These are phyloP conservation scores for Trichocladium uniseriatum DNA, from an alignment of 495 filamentous ascomycete species.

Conservation along the genomic window DNA sequence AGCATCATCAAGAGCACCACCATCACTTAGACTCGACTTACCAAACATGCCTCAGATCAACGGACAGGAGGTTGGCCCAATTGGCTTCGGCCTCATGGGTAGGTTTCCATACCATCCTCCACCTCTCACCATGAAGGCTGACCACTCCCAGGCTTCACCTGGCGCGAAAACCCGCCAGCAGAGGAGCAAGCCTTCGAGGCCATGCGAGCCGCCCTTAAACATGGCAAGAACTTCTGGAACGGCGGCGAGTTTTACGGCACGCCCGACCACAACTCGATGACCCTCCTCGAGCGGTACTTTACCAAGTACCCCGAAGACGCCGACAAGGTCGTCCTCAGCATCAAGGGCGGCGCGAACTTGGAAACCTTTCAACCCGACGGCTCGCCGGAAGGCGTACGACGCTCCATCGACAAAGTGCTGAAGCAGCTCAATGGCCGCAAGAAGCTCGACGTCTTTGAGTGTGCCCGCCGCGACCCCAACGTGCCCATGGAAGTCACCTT, in stretches of 20 bases:
- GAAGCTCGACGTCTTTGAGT: conserved; percentile 74
- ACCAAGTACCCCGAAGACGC: conserved; percentile 60
- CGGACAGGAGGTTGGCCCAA: conserved; percentile 45
- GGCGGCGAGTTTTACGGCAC: conserved; percentile 73
- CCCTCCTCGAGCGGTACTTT: conserved; percentile 59
- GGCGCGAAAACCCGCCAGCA: conserved; percentile 50
- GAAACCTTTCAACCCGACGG: conserved; percentile 43
- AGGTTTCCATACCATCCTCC: background rate
- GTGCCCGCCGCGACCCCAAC: conserved; percentile 59
- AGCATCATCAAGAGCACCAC: no score
- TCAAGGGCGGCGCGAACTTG: conserved; percentile 50
- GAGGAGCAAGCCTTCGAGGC: conserved; percentile 57
- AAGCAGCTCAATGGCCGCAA: conserved; percentile 60
- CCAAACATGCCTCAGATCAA: conserved; percentile 42
- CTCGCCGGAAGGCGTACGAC: conserved; percentile 51
- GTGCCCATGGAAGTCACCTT: conserved; percentile 42
- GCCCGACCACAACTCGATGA: conserved; percentile 54
- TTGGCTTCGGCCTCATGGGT: conserved; percentile 53
- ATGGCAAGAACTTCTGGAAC: conserved; percentile 69
- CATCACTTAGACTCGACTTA: no score
- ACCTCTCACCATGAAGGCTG: background rate
- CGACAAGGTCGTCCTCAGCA: conserved; percentile 52
- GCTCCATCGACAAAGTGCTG: conserved; percentile 59
- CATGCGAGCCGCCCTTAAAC: conserved; percentile 55
- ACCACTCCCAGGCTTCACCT: conserved; percentile 55